Evolutionary conservation across 129 eudicot species (phyloP).

Genomic region (Flaveria brownii): DNA sequence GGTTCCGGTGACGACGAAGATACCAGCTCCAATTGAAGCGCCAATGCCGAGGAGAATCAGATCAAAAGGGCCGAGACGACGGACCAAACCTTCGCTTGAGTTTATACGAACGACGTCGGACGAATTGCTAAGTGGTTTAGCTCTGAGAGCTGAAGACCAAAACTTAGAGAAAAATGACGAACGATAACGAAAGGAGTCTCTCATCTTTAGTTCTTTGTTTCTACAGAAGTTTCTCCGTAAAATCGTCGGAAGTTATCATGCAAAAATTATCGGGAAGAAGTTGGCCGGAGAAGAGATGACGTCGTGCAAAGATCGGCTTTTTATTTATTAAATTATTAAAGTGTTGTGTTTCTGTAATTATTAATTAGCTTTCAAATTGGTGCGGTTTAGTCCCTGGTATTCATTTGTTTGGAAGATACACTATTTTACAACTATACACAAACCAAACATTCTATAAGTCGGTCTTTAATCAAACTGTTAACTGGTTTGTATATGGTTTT

Average conservation of each 20-base stretch:
- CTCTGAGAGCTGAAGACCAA: conserved; percentile 74
- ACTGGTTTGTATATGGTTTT: too few species aligned
- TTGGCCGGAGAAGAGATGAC: conserved; percentile 32
- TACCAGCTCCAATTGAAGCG: conserved; percentile 98
- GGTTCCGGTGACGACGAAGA: conserved; percentile 96
- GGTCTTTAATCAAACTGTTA: too few species aligned
- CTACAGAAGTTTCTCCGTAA: not conserved
- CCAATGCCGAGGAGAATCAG: conserved; percentile 84
- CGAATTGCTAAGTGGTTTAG: conserved; percentile 58
- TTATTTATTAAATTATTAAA: not conserved
- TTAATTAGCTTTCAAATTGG: too few species aligned
- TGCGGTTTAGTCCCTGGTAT: too few species aligned
- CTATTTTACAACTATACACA: too few species aligned
- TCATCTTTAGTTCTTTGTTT: conserved; percentile 22
- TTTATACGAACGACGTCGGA: conserved; percentile 38
- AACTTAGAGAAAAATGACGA: conserved; percentile 47
- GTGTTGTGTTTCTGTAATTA: not conserved
- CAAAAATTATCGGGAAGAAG: conserved; percentile 15
- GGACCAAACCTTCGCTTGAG: conserved; percentile 59
- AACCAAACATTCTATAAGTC: too few species aligned
- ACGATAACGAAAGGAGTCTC: conserved; percentile 17
- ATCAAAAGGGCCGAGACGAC: conserved; percentile 84
- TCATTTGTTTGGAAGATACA: too few species aligned
- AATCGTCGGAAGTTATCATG: conserved; percentile 26
- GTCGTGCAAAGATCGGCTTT: conserved; percentile 5